Evolutionary conservation across 1,284 basidiomycete species (phyloP).

Genomic region (Irpex sp.): DNA sequence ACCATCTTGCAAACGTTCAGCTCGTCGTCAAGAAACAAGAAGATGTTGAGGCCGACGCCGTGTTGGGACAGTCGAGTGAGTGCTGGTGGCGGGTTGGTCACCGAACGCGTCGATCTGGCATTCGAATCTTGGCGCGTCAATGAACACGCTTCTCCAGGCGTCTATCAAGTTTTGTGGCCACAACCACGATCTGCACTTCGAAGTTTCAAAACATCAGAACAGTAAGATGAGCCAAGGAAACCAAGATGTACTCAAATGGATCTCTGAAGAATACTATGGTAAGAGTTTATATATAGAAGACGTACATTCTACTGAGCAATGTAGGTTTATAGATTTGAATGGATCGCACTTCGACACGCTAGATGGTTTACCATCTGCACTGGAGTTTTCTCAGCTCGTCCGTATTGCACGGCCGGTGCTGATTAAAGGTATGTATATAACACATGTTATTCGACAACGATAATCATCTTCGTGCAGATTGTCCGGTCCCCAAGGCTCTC

Average conservation of each 20-base stretch:
- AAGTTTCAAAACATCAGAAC: too few species aligned
- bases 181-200: too few species aligned
- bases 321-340: conserved; percentile 55
- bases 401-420: conserved; percentile 77
- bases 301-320: background rate
- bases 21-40: background rate
- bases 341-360: conserved; percentile 53
- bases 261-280: conserved; percentile 57
- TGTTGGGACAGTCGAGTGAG: background rate
- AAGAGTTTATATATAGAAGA: conserved; percentile 4
- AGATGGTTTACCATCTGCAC: conserved; percentile 54
- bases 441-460: background rate
- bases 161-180: background rate
- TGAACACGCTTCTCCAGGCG: background rate
- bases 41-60: background rate
- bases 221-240: background rate
- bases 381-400: conserved; percentile 74
- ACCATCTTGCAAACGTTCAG: background rate
- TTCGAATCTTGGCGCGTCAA: conserved; percentile 5
- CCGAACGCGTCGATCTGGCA: conserved; percentile 6
- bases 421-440: conserved; percentile 53
- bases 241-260: conserved; percentile 32
- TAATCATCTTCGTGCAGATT: conserved; percentile 13
- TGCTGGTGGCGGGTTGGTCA: background rate
- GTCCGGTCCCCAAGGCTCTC: conserved; percentile 40